Conservation (phyloP, 352 stramenopile species). For the Globisporangium alternatum region DNA sequence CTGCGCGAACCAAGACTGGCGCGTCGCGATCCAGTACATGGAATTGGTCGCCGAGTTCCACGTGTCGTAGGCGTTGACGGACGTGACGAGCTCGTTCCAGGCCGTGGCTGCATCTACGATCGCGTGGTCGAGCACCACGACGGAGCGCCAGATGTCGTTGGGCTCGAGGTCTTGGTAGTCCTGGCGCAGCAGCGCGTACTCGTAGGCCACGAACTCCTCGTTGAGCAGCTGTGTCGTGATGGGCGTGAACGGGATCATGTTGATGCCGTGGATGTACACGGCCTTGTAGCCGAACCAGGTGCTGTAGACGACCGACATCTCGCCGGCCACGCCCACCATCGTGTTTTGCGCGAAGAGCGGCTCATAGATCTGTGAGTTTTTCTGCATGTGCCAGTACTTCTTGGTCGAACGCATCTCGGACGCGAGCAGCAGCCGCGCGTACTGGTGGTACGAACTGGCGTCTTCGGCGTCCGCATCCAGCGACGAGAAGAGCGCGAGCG, state of each 20-base stretch:
- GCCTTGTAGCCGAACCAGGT: slow-evolving; percentile 80
- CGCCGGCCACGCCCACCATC: slow-evolving; percentile 78
- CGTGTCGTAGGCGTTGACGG: slow-evolving; percentile 56
- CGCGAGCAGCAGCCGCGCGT: slow-evolving; percentile 88
- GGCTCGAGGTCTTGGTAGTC: slow-evolving; percentile 36
- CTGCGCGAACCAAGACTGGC: slow-evolving; percentile 62
- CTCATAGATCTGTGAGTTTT: slow-evolving; percentile 75
- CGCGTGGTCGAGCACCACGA: slow-evolving; percentile 69
- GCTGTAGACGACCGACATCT: slow-evolving; percentile 75
- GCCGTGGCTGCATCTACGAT: slow-evolving; percentile 53
- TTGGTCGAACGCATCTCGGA: slow-evolving; percentile 92
- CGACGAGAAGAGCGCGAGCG: slow-evolving; percentile 84
- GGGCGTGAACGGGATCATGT: slow-evolving; percentile 82
- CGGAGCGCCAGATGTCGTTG: slow-evolving; percentile 71
- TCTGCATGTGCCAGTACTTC: slow-evolving; percentile 95
- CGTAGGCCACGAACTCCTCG: slow-evolving; percentile 51
- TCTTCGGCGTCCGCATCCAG: slow-evolving; percentile 41
- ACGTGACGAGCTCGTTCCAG: slow-evolving; percentile 61
- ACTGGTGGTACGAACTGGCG: slow-evolving; percentile 73
- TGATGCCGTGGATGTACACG: slow-evolving; percentile 82
- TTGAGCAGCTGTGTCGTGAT: slow-evolving; percentile 59
- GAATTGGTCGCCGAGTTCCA: slow-evolving; percentile 76
- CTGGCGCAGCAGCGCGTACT: slow-evolving; percentile 50
- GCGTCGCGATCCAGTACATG: slow-evolving; percentile 72
- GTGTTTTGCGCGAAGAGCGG: slow-evolving; percentile 67